Percentiles rank a stretch among this genome's conserved stretches.
Evolutionary conservation across 371 early-diverging fungal species (phyloP).

Genomic region (Umbelopsis sp.): DNA sequence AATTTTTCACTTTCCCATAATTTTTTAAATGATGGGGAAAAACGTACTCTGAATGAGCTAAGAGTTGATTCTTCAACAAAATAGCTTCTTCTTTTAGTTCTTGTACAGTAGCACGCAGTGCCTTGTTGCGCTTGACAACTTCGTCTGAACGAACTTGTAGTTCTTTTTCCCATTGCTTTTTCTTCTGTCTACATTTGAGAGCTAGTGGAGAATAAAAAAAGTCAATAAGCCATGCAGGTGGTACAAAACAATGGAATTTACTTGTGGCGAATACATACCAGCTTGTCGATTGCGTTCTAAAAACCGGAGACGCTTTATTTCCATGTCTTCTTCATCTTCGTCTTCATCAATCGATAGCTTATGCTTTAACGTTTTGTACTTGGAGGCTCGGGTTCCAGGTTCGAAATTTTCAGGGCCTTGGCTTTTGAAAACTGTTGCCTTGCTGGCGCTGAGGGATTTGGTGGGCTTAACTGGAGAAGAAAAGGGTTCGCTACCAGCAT

Average conservation of each 20-base stretch:
- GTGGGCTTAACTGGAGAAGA: slow-evolving; percentile 3
- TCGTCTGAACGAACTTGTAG: slow-evolving; percentile 64
- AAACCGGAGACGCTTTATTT: slow-evolving; percentile 57
- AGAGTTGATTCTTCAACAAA: slow-evolving; percentile 65
- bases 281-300: slow-evolving; percentile 80
- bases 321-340: slow-evolving; percentile 32
- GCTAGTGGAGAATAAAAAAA: slow-evolving; percentile 38
- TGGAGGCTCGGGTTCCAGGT: slow-evolving; percentile 9
- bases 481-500: background rate
- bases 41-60: slow-evolving; percentile 64
- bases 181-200: slow-evolving; percentile 80
- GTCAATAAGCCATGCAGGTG: background rate
- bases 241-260: background rate
- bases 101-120: slow-evolving; percentile 57
- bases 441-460: background rate
- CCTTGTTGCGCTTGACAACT: slow-evolving; percentile 59
- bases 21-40: too few species aligned
- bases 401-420: slow-evolving; percentile 7
- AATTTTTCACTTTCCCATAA: too few species aligned
- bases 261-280: slow-evolving; percentile 24
- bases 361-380: slow-evolving; percentile 23
- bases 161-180: slow-evolving; percentile 72
- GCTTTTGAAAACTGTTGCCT: slow-evolving; percentile 17
- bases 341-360: slow-evolving; percentile 20
- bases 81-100: slow-evolving; percentile 73